Conservation (phyloP, 1,139 yeast species). For the Casaregolazyma lundiana region DNA sequence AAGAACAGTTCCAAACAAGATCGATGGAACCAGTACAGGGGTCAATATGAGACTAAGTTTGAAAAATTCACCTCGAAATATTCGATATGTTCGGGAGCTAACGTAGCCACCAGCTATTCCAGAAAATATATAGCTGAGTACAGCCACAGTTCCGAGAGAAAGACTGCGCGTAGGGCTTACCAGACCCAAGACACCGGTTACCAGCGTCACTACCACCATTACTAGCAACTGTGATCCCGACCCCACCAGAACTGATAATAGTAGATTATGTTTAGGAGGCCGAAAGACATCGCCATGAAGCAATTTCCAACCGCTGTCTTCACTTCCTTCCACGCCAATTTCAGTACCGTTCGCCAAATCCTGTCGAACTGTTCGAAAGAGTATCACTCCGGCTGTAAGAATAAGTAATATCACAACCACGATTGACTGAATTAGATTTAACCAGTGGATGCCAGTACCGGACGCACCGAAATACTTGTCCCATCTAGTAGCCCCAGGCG, state of each 20-base stretch:
- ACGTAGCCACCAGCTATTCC: slow-evolving; percentile 80
- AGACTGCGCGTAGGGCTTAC: slow-evolving; percentile 95
- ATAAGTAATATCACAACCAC: slow-evolving; percentile 74
- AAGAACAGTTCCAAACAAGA: slow-evolving; percentile 58
- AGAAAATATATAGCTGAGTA: slow-evolving; percentile 71
- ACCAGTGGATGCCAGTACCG: slow-evolving; percentile 95
- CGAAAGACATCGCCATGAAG: slow-evolving; percentile 95
- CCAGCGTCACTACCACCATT: slow-evolving; percentile 70
- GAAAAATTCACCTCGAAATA: slow-evolving; percentile 92
- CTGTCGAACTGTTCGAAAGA: slow-evolving; percentile 72
- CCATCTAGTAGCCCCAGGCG: slow-evolving; percentile 99
- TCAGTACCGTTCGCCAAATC: slow-evolving; percentile 85
- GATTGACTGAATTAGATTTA: slow-evolving; percentile 80
- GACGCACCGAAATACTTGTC: slow-evolving; percentile 89
- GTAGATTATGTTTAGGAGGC: slow-evolving; percentile 65
- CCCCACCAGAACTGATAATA: slow-evolving; percentile 78
- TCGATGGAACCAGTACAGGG: slow-evolving; percentile 80
- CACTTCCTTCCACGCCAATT: slow-evolving; percentile 74
- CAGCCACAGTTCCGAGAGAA: slow-evolving; percentile 83
- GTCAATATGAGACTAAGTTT: slow-evolving; percentile 77
- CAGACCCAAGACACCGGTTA: slow-evolving; percentile 83
- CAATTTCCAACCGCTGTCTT: slow-evolving; percentile 96
- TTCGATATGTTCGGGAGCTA: slow-evolving; percentile 80
- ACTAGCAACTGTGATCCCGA: slow-evolving; percentile 81
- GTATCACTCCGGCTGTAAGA: slow-evolving; percentile 70